Percentiles rank a stretch among this genome's conserved stretches.
Conservation (phyloP, 192 early-diverging fungal genomes). For the Coemansia sp. region DNA sequence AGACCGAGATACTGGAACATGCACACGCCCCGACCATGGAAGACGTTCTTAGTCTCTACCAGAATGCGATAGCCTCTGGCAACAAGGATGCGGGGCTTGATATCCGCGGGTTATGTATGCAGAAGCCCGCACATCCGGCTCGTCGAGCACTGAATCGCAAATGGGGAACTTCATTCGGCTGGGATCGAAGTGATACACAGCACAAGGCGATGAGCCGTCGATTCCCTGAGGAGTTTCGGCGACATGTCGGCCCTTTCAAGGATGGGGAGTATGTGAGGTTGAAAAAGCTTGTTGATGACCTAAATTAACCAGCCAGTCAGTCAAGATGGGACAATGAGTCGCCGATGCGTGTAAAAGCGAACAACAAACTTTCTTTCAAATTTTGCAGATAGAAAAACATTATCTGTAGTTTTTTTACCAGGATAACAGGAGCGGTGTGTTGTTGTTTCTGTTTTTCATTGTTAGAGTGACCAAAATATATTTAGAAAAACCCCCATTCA, state of each 20-base stretch:
- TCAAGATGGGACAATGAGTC: not conserved
- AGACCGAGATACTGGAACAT: slow-evolving; percentile 38
- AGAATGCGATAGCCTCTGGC: slow-evolving; percentile 56
- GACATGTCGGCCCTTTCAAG: slow-evolving; percentile 39
- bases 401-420: too few relatives aligned
- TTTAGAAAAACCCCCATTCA: too few relatives aligned
- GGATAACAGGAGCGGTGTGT: too few relatives aligned
- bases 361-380: too few relatives aligned
- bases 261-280: slow-evolving; percentile 39
- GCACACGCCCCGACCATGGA: slow-evolving; percentile 47
- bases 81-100: slow-evolving; percentile 54
- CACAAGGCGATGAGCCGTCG: slow-evolving; percentile 43
- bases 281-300: not conserved
- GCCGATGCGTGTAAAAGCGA: too few relatives aligned
- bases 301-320: not conserved
- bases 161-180: slow-evolving; percentile 60
- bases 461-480: too few relatives aligned
- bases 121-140: slow-evolving; percentile 38
- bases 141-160: slow-evolving; percentile 56
- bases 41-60: slow-evolving; percentile 56
- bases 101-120: slow-evolving; percentile 55
- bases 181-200: slow-evolving; percentile 51
- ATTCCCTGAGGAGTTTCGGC: slow-evolving; percentile 46
- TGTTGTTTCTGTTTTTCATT: too few relatives aligned
- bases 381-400: too few relatives aligned